Evolutionary conservation across 1,284 basidiomycete genomes (phyloP).

Genomic region (Hortiboletus rubellus): DNA sequence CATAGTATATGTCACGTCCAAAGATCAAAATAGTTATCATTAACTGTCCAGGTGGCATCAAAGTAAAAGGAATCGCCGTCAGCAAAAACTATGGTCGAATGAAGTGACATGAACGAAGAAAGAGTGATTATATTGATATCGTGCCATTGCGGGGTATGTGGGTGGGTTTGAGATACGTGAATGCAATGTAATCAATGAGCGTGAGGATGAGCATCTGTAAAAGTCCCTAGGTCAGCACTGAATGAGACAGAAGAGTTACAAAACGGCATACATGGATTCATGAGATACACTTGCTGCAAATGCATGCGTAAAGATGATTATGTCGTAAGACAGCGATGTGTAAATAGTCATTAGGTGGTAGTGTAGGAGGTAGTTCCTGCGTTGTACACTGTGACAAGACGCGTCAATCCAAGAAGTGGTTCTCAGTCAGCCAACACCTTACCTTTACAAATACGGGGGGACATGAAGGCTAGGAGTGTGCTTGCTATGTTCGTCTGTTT

Average conservation of each 20-base stretch:
- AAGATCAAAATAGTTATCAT: constrained; percentile 5
- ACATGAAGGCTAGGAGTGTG: not conserved
- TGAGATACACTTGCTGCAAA: constrained; percentile 32
- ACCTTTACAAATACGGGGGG: constrained; percentile 29
- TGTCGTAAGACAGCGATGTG: constrained; percentile 21
- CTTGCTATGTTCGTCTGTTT: constrained; percentile 45
- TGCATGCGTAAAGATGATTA: constrained; percentile 28
- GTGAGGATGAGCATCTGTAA: constrained; percentile 30
- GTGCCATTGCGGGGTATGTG: constrained; percentile 32
- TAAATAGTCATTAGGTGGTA: constrained; percentile 29
- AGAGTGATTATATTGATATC: constrained; percentile 28
- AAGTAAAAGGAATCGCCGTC: constrained; percentile 11
- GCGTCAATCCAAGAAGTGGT: constrained; percentile 1
- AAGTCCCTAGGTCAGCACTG: constrained; percentile 6
- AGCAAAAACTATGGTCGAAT: constrained; percentile 12
- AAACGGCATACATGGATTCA: constrained; percentile 25
- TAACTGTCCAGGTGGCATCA: constrained; percentile 6
- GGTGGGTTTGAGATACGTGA: constrained; percentile 18
- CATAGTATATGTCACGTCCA: constrained; percentile 5
- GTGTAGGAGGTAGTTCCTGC: constrained; percentile 29
- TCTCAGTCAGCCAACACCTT: not conserved
- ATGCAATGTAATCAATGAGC: constrained; percentile 29
- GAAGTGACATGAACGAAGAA: constrained; percentile 26
- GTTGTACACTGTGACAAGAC: constrained; percentile 28
- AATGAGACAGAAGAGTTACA: not conserved